Evolutionary conservation across 768 basidiomycete genomes (phyloP).

Genomic region (Hygrophoropsis aurantiaca): DNA sequence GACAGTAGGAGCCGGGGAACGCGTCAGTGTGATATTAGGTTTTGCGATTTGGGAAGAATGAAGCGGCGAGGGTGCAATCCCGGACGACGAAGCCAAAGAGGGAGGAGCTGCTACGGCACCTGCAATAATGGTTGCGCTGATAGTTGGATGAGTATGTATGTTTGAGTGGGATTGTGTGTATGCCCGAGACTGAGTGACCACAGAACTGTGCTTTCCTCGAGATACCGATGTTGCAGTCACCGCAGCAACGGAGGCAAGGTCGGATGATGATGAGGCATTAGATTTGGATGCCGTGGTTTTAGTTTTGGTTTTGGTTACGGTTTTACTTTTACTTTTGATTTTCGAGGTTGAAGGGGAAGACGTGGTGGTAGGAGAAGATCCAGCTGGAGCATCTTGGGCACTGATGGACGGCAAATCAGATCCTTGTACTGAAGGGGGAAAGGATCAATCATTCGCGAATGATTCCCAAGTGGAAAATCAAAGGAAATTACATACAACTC

Average conservation of each 20-base stretch:
- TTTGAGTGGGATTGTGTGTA: not conserved
- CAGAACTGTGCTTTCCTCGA: not conserved
- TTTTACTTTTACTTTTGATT: no score
- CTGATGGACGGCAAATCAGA: not conserved
- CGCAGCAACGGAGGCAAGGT: not conserved
- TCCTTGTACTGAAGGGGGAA: not conserved
- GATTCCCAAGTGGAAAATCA: not conserved
- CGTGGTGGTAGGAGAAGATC: not conserved
- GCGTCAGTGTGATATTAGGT: conserved; percentile 22
- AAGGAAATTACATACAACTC: conserved; percentile 17
- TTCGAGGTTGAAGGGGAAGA: not conserved
- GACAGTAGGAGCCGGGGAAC: conserved; percentile 23
- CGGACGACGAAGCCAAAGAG: not conserved
- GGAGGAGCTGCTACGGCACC: not conserved
- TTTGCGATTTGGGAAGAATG: conserved; percentile 5
- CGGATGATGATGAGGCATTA: not conserved
- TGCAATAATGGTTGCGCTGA: not conserved
- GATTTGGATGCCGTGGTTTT: no score
- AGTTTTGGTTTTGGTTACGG: no score
- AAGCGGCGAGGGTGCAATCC: not conserved
- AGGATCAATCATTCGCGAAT: not conserved
- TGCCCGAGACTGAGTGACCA: not conserved
- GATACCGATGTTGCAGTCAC: not conserved
- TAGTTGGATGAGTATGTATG: not conserved
- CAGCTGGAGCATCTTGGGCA: not conserved